Evolutionary conservation across 2,329 filamentous ascomycete genomes (phyloP), one percentile per base, ranked within the genome.

Genomic region (Colletotrichum aenigma): DNA sequence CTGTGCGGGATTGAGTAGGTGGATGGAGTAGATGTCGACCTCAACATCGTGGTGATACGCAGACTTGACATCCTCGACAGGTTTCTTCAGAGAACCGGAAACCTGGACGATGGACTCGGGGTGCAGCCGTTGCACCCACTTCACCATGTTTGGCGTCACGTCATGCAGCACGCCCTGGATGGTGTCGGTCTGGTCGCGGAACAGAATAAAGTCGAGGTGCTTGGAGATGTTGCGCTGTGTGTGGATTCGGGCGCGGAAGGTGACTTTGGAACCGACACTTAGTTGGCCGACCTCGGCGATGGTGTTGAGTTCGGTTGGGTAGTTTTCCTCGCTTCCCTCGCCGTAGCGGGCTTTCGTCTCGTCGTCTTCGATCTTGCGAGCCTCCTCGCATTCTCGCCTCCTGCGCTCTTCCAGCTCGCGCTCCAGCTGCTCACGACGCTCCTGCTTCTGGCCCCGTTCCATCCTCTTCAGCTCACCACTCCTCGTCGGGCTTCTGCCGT

Each of bases 101-200:
- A 98, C 92, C 73, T 94, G 91, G 7, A 98, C 92, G 66, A 98
- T 90, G 9, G 93, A 94, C 82, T 97, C 96, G 7, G 93, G 88
- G 70, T 93, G 92, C 61, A 98, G 88, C 82, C 95, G 95, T 84
- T 97, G 94, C 4, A 95, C 94, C 94, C 95, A 98, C 81, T 94
- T 93, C 32, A 98, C 89, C 89, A 98, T 96, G 80, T 94, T 91
- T 90, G 78, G 92, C 87, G 81, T 86, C 77, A 82, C 83, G 78
- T 83, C 83, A 71, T 83, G 77, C 18, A 98, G 87, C 4, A 98
- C 94, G 77, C 95, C 96, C 84, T 98, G 96, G 67, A 98, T 91
- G 28, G 95, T 97, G 78, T 91, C 89, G 15, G 94, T 92, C 85
- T 96, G 94, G 85, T 98, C 95, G 71, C 96, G 93, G 81, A 98